These are phyloP conservation scores for Citrus mangshanensis DNA, from an alignment of 345 rosid genomes.

Conservation along the genomic window DNA sequence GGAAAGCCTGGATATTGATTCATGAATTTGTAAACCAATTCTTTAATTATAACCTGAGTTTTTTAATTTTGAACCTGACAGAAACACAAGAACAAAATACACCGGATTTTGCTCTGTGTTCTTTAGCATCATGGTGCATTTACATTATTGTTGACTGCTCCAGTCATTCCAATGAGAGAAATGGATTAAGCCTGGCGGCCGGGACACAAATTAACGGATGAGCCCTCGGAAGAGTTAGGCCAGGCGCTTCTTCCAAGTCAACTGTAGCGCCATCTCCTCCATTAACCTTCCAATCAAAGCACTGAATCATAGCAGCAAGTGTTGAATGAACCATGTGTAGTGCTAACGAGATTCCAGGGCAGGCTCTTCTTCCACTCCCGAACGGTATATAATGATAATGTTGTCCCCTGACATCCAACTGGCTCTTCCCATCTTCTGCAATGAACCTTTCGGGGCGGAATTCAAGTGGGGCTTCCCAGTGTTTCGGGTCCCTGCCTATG, in stretches of 20 bases:
- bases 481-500: no score
- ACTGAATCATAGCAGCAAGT: conserved; percentile 47
- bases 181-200: conserved; percentile 31
- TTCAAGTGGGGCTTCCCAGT: no score
- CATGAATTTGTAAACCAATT: neutral
- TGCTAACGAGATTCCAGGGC: conserved; percentile 61
- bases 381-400: conserved; percentile 54
- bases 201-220: conserved; percentile 50
- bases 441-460: no score
- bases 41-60: neutral
- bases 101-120: neutral
- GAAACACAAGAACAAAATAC: neutral
- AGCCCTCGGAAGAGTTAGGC: conserved; percentile 52
- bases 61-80: neutral
- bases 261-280: conserved; percentile 30
- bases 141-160: neutral
- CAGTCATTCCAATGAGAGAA: neutral
- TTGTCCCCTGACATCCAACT: conserved; percentile 49
- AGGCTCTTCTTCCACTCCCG: conserved; percentile 66
- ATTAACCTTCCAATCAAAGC: conserved; percentile 45
- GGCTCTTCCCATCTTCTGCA: conserved; percentile 7
- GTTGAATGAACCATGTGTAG: conserved; percentile 39
- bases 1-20: neutral
- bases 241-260: conserved; percentile 54
- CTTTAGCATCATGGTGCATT: neutral